Conservation (phyloP, 768 basidiomycete genomes). For the Omphalotus guepiniiformis region DNA sequence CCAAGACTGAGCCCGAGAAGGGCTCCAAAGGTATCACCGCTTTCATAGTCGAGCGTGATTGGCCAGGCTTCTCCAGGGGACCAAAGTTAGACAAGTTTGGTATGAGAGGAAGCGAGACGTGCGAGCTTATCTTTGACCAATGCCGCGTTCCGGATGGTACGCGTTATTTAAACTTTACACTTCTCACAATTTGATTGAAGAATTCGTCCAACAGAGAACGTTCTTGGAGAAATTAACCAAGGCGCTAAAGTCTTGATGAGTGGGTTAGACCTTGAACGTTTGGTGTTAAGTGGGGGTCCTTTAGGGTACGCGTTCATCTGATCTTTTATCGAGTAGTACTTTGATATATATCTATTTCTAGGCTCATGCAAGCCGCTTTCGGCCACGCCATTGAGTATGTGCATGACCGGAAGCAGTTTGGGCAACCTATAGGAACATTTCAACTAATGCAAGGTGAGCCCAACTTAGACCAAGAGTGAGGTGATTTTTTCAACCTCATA, state of each 20-base stretch:
- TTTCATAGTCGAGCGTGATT: slow-evolving; percentile 83
- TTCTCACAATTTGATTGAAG: slow-evolving; percentile 6
- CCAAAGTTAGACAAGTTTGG: slow-evolving; percentile 95
- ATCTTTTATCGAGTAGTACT: slow-evolving; percentile 9
- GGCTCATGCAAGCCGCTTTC: slow-evolving; percentile 91
- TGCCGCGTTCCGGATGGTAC: slow-evolving; percentile 85
- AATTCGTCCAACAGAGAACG: slow-evolving; percentile 61
- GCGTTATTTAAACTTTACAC: slow-evolving; percentile 16
- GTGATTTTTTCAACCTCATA: slow-evolving; percentile 13
- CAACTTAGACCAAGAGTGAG: slow-evolving; percentile 6
- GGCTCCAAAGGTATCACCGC: slow-evolving; percentile 75
- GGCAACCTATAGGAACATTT: slow-evolving; percentile 81
- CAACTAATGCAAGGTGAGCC: slow-evolving; percentile 89
- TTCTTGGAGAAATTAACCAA: slow-evolving; percentile 74
- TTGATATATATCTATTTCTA: slow-evolving; percentile 21
- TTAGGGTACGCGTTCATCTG: slow-evolving; percentile 54
- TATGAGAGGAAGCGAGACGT: slow-evolving; percentile 95
- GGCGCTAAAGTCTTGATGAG: slow-evolving; percentile 92
- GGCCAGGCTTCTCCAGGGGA: slow-evolving; percentile 82
- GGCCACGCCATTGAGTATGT: slow-evolving; percentile 85
- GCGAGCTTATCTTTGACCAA: slow-evolving; percentile 88
- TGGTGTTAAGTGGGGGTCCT: slow-evolving; percentile 90
- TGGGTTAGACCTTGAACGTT: slow-evolving; percentile 86
- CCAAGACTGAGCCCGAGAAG: slow-evolving; percentile 74
- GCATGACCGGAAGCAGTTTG: slow-evolving; percentile 93